phyloP scores from a whole-genome alignment of 2,329 filamentous ascomycete genomes.

The Monosporascus sp. region DNA sequence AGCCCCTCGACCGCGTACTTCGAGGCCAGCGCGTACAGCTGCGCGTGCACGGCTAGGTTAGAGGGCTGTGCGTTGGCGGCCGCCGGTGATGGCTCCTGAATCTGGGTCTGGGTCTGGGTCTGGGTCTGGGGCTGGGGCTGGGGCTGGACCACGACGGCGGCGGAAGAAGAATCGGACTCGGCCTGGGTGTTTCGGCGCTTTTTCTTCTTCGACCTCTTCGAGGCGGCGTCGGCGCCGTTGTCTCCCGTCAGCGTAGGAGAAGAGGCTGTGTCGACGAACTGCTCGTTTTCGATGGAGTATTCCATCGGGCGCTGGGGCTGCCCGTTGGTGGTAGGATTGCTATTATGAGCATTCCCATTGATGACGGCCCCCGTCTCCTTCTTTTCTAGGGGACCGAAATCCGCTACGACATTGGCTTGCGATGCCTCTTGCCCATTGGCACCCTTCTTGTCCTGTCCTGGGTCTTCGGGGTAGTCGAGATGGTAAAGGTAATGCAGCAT shows the following conservation, averaged over 20 bases:
- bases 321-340: neutral
- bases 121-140: neutral
- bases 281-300: conserved; percentile 4
- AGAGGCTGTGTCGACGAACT: neutral
- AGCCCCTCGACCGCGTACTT: conserved; percentile 10
- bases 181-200: neutral
- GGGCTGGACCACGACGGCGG: neutral
- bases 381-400: neutral
- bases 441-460: neutral
- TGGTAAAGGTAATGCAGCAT: conserved; percentile 14
- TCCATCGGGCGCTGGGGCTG: neutral
- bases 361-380: neutral
- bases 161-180: neutral
- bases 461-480: conserved; percentile 11
- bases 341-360: neutral
- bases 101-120: too few species aligned
- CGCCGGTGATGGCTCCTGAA: neutral
- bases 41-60: conserved; percentile 10
- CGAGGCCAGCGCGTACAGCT: conserved; percentile 9
- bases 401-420: neutral
- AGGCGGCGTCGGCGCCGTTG: neutral
- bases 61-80: neutral
- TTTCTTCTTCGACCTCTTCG: conserved; percentile 4
- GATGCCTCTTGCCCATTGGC: neutral
- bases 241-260: neutral